Percentiles rank a stretch among this genome's conserved stretches.
Conservation (phyloP, 2,329 filamentous ascomycete genomes). For the Pseudohalonectria lignicola region DNA sequence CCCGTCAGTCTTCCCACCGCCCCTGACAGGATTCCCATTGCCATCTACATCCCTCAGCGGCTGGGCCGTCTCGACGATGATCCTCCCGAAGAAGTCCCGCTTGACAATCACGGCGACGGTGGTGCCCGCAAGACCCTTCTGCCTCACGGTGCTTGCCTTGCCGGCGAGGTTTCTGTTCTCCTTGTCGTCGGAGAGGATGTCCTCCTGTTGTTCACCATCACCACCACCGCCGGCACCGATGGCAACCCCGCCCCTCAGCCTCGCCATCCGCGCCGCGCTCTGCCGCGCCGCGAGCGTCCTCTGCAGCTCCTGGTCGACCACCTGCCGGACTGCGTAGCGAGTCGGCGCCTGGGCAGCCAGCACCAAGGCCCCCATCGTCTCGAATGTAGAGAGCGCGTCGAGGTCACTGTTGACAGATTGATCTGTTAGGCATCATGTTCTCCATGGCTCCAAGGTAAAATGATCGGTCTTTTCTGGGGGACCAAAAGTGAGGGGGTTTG, state of each 20-base stretch:
- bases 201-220: background rate
- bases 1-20: slow-evolving; percentile 17
- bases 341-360: slow-evolving; percentile 56
- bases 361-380: slow-evolving; percentile 47
- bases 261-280: slow-evolving; percentile 52
- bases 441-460: background rate
- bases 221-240: slow-evolving; percentile 8
- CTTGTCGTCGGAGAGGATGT: slow-evolving; percentile 22
- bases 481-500: background rate
- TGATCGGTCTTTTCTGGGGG: background rate
- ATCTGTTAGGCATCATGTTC: background rate
- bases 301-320: slow-evolving; percentile 80
- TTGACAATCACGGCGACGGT: slow-evolving; percentile 33
- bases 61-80: slow-evolving; percentile 32
- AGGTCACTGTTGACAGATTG: slow-evolving; percentile 39
- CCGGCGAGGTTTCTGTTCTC: slow-evolving; percentile 20
- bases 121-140: background rate
- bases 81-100: slow-evolving; percentile 76
- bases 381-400: slow-evolving; percentile 68
- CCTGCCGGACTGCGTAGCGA: slow-evolving; percentile 86
- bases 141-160: background rate
- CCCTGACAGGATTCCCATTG: slow-evolving; percentile 10
- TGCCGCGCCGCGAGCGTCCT: slow-evolving; percentile 60
- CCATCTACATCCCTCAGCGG: slow-evolving; percentile 28
- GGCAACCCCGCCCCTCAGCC: slow-evolving; percentile 44